Conservation (phyloP, 805 yeast genomes). For the Torulaspora delbrueckii region DNA sequence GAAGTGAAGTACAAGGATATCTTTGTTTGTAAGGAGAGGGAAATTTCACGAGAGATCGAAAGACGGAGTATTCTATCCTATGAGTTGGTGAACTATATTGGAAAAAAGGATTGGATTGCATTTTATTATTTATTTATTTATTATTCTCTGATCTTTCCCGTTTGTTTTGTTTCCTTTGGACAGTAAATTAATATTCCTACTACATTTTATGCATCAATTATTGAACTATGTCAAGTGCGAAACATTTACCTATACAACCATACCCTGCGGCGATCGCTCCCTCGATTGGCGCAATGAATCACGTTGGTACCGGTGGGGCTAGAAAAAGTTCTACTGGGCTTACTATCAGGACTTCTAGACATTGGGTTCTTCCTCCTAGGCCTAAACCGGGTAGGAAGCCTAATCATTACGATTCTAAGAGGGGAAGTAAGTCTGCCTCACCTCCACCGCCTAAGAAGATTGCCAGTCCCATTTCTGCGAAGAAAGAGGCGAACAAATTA, state of each 20-base stretch:
- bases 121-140: not conserved
- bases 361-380: slow-evolving; percentile 82
- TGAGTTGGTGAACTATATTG: not conserved
- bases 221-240: slow-evolving; percentile 8
- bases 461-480: not conserved
- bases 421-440: not conserved
- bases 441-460: not conserved
- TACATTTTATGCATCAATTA: not conserved
- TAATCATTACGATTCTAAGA: slow-evolving; percentile 4
- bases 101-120: not conserved
- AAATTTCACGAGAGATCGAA: not conserved
- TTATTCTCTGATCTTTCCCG: not conserved
- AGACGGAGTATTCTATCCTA: not conserved
- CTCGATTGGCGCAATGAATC: slow-evolving; percentile 2
- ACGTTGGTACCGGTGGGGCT: slow-evolving; percentile 17
- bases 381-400: slow-evolving; percentile 71
- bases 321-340: slow-evolving; percentile 11
- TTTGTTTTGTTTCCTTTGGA: not conserved
- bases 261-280: slow-evolving; percentile 7
- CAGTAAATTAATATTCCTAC: not conserved
- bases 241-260: slow-evolving; percentile 21
- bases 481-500: slow-evolving; percentile 6
- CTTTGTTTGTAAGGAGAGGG: not conserved
- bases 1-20: not conserved
- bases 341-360: slow-evolving; percentile 57